phyloP scores from a whole-genome alignment of 2,329 filamentous ascomycete genomes.

The Fusarium robinianum region DNA sequence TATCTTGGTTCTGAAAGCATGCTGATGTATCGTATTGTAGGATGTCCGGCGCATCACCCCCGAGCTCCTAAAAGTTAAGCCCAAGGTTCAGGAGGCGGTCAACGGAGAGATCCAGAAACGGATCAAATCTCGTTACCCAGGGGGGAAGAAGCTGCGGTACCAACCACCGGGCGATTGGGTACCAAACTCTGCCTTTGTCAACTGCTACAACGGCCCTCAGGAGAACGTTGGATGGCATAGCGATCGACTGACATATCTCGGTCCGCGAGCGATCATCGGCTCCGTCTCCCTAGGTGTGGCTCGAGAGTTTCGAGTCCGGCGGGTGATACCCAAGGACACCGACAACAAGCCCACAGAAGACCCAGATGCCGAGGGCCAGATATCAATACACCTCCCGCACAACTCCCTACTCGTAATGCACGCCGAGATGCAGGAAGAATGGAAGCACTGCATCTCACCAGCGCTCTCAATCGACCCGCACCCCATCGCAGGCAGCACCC shows the following conservation, averaged over 20 bases:
- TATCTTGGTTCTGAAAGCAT: not conserved
- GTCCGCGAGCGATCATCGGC: slow-evolving; percentile 85
- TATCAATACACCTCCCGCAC: slow-evolving; percentile 90
- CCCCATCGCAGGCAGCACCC: slow-evolving; percentile 74
- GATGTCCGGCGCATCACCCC: slow-evolving; percentile 79
- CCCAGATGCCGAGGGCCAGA: slow-evolving; percentile 76
- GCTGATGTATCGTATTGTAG: slow-evolving; percentile 41
- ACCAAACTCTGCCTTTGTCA: slow-evolving; percentile 91
- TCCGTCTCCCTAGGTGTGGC: slow-evolving; percentile 89
- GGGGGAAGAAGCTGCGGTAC: slow-evolving; percentile 72
- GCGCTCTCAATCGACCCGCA: slow-evolving; percentile 81
- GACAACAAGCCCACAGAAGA: slow-evolving; percentile 47
- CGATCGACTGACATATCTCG: slow-evolving; percentile 91
- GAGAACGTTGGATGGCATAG: slow-evolving; percentile 91
- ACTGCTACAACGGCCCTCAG: slow-evolving; percentile 83
- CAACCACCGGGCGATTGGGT: slow-evolving; percentile 76
- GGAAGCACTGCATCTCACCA: slow-evolving; percentile 87
- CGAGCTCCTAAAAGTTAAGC: slow-evolving; percentile 70
- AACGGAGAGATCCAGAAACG: slow-evolving; percentile 76
- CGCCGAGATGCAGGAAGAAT: slow-evolving; percentile 95
- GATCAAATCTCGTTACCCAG: slow-evolving; percentile 69
- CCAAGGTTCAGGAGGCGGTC: slow-evolving; percentile 72
- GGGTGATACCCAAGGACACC: slow-evolving; percentile 66
- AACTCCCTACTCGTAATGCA: slow-evolving; percentile 96
- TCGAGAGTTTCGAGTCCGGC: slow-evolving; percentile 88